Evolutionary conservation across 164 flowering plant species (phyloP), one percentile per base, ranked within the genome.

Genomic region (Liquidambar formosana): DNA sequence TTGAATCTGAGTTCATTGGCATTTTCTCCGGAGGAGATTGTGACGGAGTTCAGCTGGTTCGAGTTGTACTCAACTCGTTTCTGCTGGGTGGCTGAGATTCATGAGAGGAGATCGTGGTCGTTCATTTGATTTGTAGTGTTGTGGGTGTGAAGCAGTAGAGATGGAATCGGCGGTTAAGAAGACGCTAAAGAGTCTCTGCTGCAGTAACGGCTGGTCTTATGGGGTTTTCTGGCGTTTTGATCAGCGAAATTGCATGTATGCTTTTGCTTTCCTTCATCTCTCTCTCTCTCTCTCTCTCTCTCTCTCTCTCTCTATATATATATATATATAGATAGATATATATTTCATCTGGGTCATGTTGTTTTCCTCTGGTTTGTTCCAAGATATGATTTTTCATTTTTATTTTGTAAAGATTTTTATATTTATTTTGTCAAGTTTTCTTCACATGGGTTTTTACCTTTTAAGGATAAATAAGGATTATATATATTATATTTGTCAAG

Each of bases 191-290:
- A 75, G 52, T 57, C 81, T 93, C 51, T 91, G 92, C 51, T 77
- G 79, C 76, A 73, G 75, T 71, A 51, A 83, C 80, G 90, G 92
- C 16, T 93, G 96, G 96, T 80, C 85, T 73, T 93, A 86, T 78
- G 96, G 84, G 2, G 81, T 84, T 73, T 80, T 89, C 61, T 93
- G 98, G 96, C 73, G 89, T 46, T 83, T 81, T 76, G 76, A 88
- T 82, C 79, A 71, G 28, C 67, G 63, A 64, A 88, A 87, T 74
- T 74, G 86, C 69, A 80, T 87, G 98, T 93, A 79, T 80, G 79
- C n/a, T 70, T 52, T 28, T 10, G 14, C 45, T 46, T 47, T 26
- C 43, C 14, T 41, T 8, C 23, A 64, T 33, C 41, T 6, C 28
- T 61, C 63, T 53, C 41, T 64, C 49, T 63, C 60, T 72, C 33